Percentiles rank a stretch among this genome's conserved stretches.
Conservation (phyloP, 73 alveolate genomes). For the Paramecium bursaria region DNA sequence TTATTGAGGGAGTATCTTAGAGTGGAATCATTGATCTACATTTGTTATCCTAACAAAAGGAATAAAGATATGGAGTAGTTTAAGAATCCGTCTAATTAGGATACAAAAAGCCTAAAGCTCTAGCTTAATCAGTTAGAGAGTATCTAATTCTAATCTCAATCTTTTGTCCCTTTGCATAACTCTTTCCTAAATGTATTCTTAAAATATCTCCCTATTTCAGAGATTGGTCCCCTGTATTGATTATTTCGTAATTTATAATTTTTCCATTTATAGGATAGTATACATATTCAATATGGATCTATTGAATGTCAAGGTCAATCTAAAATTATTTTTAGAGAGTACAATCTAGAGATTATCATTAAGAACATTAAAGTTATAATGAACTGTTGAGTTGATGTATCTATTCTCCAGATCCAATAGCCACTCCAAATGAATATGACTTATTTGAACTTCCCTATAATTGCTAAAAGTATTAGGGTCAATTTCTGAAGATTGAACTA, state of each 20-base stretch:
- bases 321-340: not conserved
- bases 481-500: too few species aligned
- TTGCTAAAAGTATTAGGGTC: slow-evolving; percentile 34
- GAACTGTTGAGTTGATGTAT: not conserved
- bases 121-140: slow-evolving; percentile 59
- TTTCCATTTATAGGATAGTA: slow-evolving; percentile 35
- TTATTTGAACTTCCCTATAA: not conserved
- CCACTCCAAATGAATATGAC: slow-evolving; percentile 46
- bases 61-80: slow-evolving; percentile 88
- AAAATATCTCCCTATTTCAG: slow-evolving; percentile 9
- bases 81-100: slow-evolving; percentile 89
- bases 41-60: slow-evolving; percentile 93
- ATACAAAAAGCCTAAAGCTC: slow-evolving; percentile 76
- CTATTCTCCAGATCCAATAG: not conserved
- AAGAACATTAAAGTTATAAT: not conserved
- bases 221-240: not conserved
- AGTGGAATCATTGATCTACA: slow-evolving; percentile 95
- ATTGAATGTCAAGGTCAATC: slow-evolving; percentile 34
- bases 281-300: not conserved
- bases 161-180: not conserved
- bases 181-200: not conserved
- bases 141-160: slow-evolving; percentile 23
- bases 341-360: not conserved
- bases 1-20: slow-evolving; percentile 97
- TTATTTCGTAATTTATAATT: not conserved